Evolutionary conservation across 148 eudicot species (phyloP).

Genomic region (Rhododendron griersonianum): DNA sequence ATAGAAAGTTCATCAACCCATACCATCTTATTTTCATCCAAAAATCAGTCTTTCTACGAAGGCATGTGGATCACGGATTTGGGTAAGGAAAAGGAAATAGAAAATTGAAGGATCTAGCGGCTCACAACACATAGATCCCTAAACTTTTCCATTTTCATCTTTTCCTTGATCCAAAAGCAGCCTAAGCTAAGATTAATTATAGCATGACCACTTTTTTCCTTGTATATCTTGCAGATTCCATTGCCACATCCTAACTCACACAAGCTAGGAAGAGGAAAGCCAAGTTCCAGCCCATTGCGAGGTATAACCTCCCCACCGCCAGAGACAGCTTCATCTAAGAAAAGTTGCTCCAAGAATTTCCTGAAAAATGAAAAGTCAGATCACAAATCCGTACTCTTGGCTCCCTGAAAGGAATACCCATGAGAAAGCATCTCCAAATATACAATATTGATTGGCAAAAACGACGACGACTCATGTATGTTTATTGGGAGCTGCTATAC

Average conservation of each 20-base stretch:
- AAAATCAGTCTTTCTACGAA: neutral
- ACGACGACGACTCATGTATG: neutral
- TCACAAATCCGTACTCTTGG: slow-evolving; percentile 9
- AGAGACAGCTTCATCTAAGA: slow-evolving; percentile 1
- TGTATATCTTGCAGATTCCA: slow-evolving; percentile 18
- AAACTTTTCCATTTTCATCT: neutral
- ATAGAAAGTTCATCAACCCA: neutral
- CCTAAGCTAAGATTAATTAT: neutral
- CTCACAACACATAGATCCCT: neutral
- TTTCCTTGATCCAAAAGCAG: neutral
- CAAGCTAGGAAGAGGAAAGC: slow-evolving; percentile 18
- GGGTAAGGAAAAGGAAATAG: neutral
- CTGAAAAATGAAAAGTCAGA: slow-evolving; percentile 7
- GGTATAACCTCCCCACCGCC: slow-evolving; percentile 15
- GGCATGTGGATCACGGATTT: neutral
- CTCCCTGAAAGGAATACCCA: slow-evolving; percentile 13
- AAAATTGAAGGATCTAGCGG: neutral
- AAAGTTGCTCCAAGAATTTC: neutral
- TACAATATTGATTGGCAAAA: slow-evolving; percentile 18
- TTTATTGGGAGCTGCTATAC: neutral
- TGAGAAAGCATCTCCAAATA: slow-evolving; percentile 29
- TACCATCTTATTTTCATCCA: neutral
- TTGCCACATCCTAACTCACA: slow-evolving; percentile 16
- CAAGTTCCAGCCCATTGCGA: slow-evolving; percentile 14
- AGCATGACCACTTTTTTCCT: neutral